Evolutionary conservation across 371 early-diverging fungal genomes (phyloP).

Genomic region (Mortierella sp.): DNA sequence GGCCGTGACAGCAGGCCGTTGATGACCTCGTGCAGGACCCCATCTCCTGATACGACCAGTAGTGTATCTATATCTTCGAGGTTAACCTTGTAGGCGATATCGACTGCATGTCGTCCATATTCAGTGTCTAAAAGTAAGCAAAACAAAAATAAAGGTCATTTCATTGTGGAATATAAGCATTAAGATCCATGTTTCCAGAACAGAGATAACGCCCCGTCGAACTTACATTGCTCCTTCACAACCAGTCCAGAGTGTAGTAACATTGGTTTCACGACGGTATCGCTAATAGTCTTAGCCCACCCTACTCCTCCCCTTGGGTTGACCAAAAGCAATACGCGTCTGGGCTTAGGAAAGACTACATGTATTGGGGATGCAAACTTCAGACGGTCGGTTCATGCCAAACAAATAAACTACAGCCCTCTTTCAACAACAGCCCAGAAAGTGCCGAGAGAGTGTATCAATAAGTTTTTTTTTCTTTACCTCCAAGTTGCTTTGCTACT

Average conservation of each 20-base stretch:
- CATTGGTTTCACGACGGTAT: constrained; percentile 70
- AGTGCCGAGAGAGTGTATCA: neutral
- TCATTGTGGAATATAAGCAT: too few species aligned
- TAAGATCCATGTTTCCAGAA: too few species aligned
- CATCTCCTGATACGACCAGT: constrained; percentile 83
- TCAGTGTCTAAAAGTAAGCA: constrained; percentile 65
- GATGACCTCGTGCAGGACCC: constrained; percentile 81
- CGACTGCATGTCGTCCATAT: constrained; percentile 70
- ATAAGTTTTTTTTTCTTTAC: too few species aligned
- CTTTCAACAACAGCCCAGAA: neutral
- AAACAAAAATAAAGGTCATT: constrained; percentile 7
- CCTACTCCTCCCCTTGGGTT: constrained; percentile 84
- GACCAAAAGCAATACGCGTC: constrained; percentile 58
- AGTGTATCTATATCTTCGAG: constrained; percentile 65
- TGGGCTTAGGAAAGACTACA: constrained; percentile 31
- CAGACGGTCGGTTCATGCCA: neutral
- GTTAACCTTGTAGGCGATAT: constrained; percentile 70
- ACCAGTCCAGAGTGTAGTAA: constrained; percentile 58
- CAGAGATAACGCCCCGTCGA: too few species aligned
- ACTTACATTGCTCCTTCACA: constrained; percentile 35
- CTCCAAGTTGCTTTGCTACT: constrained; percentile 19
- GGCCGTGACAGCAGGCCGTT: constrained; percentile 78
- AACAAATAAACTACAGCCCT: neutral
- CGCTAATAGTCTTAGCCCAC: constrained; percentile 66
- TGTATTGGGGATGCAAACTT: neutral